Evolutionary conservation across 2,329 filamentous ascomycete species (phyloP), one percentile per base, ranked within the genome.

Genomic region (Diaporthe aspalathi): DNA sequence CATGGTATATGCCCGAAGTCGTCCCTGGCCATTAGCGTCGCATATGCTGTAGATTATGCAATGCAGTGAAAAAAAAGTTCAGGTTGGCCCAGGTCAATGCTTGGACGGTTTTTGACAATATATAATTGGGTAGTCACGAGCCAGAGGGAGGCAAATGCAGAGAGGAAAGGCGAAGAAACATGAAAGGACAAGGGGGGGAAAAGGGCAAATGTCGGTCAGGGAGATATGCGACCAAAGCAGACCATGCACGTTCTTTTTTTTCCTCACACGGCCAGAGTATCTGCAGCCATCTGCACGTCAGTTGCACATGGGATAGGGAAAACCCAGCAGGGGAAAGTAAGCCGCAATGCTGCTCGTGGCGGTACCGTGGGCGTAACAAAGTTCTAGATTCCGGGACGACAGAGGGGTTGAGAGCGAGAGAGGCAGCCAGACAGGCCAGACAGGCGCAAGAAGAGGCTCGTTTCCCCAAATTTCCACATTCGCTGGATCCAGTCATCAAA

Each of bases 201-300:
- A 22, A 35, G 27, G 49, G 53, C 40, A 67, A 71, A 71, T 71
- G 69, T 71, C 69, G 69, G 69, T 71, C 69, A 71, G 50, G 47
- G 32, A 57, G 49, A 45, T 35, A 47, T 47, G 16, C 53, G 54
- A 50, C 52, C 29, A 68, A 35, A 43, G 22, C 52, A 43, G 54
- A 24, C 43, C 66, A 56, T 68, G 47, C 66, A 68, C 40, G 53
- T 49, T 63, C 17, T 45, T 24, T 63, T 47, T 45, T 24, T 63
- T 47, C 32, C 53, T 60, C 29, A 60, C 43, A 22, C 32, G 52
- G 52, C 43, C 45, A 50, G 38, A 40, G 22, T 20, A 60, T 60
- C 66, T 68, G 53, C 53, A 45, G 66, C 66, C 66, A 16, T 29
- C 45, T 68, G 66, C 66, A 68, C 11, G 66, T 68, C 52, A 49